A percentile compares a stretch with the other conserved stretches of the same genome.
Conservation (phyloP, 768 basidiomycete species). For the Dacryopinax primogenitus region DNA sequence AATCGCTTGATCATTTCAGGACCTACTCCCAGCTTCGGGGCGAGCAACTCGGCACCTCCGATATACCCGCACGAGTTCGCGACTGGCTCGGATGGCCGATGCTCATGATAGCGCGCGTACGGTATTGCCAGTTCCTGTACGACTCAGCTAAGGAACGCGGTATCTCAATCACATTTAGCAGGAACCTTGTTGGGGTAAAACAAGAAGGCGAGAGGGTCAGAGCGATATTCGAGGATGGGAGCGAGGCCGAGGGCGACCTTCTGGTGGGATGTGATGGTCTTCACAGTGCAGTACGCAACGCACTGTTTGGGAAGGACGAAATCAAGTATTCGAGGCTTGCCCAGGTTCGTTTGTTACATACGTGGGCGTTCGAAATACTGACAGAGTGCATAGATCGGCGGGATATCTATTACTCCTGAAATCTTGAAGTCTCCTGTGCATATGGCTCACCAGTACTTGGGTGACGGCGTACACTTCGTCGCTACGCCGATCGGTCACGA, state of each 20-base stretch:
- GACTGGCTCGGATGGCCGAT: neutral
- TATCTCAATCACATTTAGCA: conserved; percentile 29
- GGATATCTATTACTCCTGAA: conserved; percentile 23
- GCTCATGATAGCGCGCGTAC: neutral
- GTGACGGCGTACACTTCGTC: conserved; percentile 26
- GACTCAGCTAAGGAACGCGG: conserved; percentile 26
- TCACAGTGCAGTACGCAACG: conserved; percentile 31
- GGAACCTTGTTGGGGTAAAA: conserved; percentile 26
- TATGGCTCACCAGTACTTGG: conserved; percentile 29
- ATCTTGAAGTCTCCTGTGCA: conserved; percentile 14
- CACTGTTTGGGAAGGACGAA: conserved; percentile 30
- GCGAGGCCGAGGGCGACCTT: conserved; percentile 28
- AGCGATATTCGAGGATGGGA: conserved; percentile 30
- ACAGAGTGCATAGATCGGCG: neutral
- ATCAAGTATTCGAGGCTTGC: conserved; percentile 31
- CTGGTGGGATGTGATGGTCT: conserved; percentile 37
- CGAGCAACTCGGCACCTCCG: neutral
- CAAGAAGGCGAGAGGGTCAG: conserved; percentile 24
- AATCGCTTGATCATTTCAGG: neutral
- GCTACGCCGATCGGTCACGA: neutral
- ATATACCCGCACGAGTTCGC: neutral
- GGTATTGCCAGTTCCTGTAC: conserved; percentile 19
- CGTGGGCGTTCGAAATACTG: neutral
- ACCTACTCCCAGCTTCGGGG: neutral
- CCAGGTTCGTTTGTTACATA: conserved; percentile 23